Percentiles rank a stretch among this genome's conserved stretches.
Conservation (phyloP, 495 filamentous ascomycete species). For the Podospora appendiculata region DNA sequence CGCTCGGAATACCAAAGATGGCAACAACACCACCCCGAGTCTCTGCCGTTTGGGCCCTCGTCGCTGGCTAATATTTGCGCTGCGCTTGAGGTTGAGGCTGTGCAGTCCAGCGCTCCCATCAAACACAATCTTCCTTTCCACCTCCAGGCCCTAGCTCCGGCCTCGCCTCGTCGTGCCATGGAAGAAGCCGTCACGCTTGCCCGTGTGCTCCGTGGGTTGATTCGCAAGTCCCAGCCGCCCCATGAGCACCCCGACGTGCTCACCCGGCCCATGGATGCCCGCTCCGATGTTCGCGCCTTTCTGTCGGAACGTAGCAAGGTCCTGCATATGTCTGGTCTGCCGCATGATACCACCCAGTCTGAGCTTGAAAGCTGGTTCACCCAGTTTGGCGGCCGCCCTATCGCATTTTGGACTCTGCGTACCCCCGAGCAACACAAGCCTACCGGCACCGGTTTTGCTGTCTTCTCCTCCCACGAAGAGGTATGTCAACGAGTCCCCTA, state of each 20-base stretch:
- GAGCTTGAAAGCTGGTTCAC: slow-evolving; percentile 99
- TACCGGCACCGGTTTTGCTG: slow-evolving; percentile 92
- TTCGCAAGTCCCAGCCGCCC: slow-evolving; percentile 89
- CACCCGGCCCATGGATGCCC: slow-evolving; percentile 90
- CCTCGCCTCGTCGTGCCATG: slow-evolving; percentile 94
- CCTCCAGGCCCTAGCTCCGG: slow-evolving; percentile 89
- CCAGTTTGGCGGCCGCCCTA: slow-evolving; percentile 95
- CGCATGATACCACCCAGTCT: slow-evolving; percentile 96
- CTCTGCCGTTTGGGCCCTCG: slow-evolving; percentile 89
- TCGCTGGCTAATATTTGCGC: slow-evolving; percentile 96
- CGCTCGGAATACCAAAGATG: slow-evolving; percentile 96
- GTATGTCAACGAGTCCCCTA: slow-evolving; percentile 45
- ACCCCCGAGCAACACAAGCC: slow-evolving; percentile 99
- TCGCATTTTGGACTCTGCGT: slow-evolving; percentile 97
- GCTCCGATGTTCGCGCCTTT: slow-evolving; percentile 95
- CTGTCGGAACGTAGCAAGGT: slow-evolving; percentile 93
- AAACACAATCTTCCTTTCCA: slow-evolving; percentile 99
- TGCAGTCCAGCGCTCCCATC: slow-evolving; percentile 93
- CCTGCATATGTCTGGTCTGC: slow-evolving; percentile 91
- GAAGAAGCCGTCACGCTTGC: slow-evolving; percentile 94
- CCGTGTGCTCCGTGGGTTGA: slow-evolving; percentile 81
- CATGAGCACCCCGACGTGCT: slow-evolving; percentile 91
- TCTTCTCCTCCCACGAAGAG: slow-evolving; percentile 99
- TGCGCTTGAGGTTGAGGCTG: slow-evolving; percentile 92
- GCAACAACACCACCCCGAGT: slow-evolving; percentile 97